Evolutionary conservation across 306 rosid genomes (phyloP), one percentile per base, ranked within the genome.

Genomic region (Vigna radiata): DNA sequence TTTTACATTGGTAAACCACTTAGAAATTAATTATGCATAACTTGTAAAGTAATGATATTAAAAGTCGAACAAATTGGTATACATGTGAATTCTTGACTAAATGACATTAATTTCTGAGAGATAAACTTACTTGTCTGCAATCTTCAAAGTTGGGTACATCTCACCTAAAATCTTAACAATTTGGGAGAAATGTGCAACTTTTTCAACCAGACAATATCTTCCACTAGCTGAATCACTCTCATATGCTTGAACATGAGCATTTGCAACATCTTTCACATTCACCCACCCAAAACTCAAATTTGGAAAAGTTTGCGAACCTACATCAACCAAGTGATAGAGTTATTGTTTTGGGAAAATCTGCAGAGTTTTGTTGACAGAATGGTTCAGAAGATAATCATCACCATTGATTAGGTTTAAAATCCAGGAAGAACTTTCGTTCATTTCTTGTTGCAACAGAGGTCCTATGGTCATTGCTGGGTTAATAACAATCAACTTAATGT

Each of bases 221-320:
- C 98, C 94, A 70, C 72, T 86, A 1, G 97, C 96, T 15, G 94
- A 88, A 77, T 84, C 87, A 76, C 67, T 77, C 80, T 93, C 97
- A 80, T 73, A 93, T 18, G 96, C 98, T 46, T 53, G 83, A 78
- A 91, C 70, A 72, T 91, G 96, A 0, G 98, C 96, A 6, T 85
- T 75, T 23, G 91, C 94, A 52, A 90, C 97, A 76, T 93, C 93
- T 80, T 87, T 93, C 23, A 91, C 97, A 73, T 93, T 77, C 53
- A 93, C 52, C 93, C 93, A 93, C 53, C 90, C 91, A 31, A 76
- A 68, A 46, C 79, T 31, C 1, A n/a, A 0, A 79, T 91, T 89
- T n/a, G 80, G 77, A 81, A 73, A 91, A 23, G 90, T 84, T 62
- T 73, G 41, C 18, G 90, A 78, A 44, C 97, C 98, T 91, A 81